A percentile compares a stretch with the other conserved stretches of the same genome.
These are phyloP conservation scores for Viola odorata DNA, from an alignment of 345 rosid species.

Conservation along the genomic window DNA sequence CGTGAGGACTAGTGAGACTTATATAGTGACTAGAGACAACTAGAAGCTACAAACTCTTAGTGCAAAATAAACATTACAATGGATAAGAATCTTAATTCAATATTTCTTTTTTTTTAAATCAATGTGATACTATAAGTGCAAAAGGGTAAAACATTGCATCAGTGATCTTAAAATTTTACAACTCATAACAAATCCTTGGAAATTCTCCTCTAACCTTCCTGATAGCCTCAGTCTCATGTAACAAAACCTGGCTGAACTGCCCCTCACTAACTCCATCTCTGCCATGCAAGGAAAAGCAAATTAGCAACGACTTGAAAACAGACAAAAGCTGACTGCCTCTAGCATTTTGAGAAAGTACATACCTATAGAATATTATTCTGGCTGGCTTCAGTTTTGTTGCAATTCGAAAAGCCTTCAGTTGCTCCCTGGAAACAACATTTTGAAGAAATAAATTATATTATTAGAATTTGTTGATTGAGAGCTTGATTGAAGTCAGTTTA, in stretches of 20 bases:
- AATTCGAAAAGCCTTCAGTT: neutral
- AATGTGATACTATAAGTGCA: too few species aligned
- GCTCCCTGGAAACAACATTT: neutral
- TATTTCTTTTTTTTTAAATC: too few species aligned
- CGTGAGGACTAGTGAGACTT: too few species aligned
- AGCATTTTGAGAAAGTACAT: neutral
- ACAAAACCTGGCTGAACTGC: neutral
- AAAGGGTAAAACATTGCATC: neutral
- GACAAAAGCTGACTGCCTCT: neutral
- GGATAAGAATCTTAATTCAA: too few species aligned
- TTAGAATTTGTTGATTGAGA: neutral
- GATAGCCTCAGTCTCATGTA: neutral
- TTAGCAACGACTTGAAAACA: neutral
- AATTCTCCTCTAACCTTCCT: neutral
- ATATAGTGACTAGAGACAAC: too few species aligned
- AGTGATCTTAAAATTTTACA: neutral
- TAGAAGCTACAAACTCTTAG: too few species aligned
- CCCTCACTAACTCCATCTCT: slow-evolving; percentile 1
- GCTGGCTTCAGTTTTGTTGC: neutral
- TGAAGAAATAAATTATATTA: neutral
- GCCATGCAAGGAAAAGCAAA: neutral
- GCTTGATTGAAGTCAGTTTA: neutral
- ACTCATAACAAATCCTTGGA: neutral
- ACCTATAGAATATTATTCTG: slow-evolving; percentile 1
- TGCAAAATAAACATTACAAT: too few species aligned